Evolutionary conservation across 768 basidiomycete species (phyloP).

Genomic region (Naematelia aurantialba): DNA sequence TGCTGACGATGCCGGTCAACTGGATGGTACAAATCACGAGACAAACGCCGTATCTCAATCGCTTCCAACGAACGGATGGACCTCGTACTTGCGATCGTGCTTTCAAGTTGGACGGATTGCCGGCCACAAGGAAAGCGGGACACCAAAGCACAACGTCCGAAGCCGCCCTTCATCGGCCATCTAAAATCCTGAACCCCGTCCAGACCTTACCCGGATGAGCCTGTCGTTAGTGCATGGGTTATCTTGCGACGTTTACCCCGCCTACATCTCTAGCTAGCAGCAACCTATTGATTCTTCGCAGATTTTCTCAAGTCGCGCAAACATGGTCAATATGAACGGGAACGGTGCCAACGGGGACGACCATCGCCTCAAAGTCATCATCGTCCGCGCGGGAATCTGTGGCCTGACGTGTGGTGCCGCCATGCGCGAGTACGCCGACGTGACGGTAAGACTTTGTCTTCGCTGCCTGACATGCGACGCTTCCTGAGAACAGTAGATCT

Average conservation of each 20-base stretch:
- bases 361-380: background rate
- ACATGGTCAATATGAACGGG: background rate
- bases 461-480: background rate
- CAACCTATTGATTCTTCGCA: background rate
- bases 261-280: background rate
- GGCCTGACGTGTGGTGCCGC: background rate
- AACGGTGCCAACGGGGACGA: background rate
- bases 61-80: no score
- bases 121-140: no score
- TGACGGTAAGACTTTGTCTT: background rate
- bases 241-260: no score
- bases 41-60: no score
- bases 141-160: no score
- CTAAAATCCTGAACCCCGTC: background rate
- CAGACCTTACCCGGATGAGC: background rate
- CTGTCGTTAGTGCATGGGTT: background rate
- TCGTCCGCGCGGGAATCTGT: background rate
- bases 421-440: background rate
- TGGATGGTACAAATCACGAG: no score
- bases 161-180: no score
- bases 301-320: background rate
- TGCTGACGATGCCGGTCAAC: no score
- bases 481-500: background rate
- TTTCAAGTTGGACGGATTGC: no score
- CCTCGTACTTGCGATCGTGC: no score